Evolutionary conservation across 352 stramenopile genomes (phyloP).

Genomic region (Nothophytophthora sp.): DNA sequence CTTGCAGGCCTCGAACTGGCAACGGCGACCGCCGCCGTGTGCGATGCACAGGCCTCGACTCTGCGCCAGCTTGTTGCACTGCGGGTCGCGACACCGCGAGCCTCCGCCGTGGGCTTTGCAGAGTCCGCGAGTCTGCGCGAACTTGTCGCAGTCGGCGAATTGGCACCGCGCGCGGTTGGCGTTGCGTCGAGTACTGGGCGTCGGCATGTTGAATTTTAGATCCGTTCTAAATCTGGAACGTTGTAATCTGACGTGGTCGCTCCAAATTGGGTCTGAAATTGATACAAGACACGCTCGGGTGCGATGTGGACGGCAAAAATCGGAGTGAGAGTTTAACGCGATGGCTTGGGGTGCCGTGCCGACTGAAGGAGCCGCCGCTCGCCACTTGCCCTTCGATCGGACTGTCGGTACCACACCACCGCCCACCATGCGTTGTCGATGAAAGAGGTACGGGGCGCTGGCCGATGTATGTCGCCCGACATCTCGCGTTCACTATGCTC

Average conservation of each 20-base stretch:
- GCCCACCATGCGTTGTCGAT: constrained; percentile 15
- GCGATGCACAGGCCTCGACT: constrained; percentile 78
- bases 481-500: constrained; percentile 18
- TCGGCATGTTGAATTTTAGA: constrained; percentile 46
- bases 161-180: constrained; percentile 78
- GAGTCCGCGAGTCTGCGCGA: constrained; percentile 76
- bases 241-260: too few species aligned
- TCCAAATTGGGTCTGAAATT: too few species aligned
- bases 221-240: too few species aligned
- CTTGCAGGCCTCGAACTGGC: constrained; percentile 67
- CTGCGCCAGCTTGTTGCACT: constrained; percentile 84
- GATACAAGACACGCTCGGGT: constrained; percentile 20
- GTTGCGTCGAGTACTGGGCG: constrained; percentile 47
- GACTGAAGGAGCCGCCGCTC: background rate
- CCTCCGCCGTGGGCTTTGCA: constrained; percentile 87
- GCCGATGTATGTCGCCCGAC: constrained; percentile 17
- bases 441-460: constrained; percentile 28
- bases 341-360: background rate
- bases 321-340: constrained; percentile 24
- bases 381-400: constrained; percentile 23
- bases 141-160: constrained; percentile 77
- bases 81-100: constrained; percentile 70
- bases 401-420: constrained; percentile 35
- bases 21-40: constrained; percentile 74
- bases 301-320: constrained; percentile 30